Conservation (phyloP, 2,329 filamentous ascomycete genomes). For the Myriosclerotinia duriaeana region DNA sequence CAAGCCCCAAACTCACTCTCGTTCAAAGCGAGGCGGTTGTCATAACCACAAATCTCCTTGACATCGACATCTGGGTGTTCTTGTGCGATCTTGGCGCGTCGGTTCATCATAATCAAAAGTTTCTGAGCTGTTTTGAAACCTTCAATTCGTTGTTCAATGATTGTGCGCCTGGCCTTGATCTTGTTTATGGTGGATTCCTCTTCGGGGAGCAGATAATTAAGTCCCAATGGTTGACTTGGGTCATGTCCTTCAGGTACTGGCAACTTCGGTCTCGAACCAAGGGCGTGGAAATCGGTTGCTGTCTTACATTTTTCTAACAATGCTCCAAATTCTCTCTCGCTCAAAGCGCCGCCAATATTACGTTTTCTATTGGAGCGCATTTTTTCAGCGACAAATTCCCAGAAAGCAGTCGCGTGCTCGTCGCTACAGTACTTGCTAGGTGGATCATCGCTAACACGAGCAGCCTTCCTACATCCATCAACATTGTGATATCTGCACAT, state of each 20-base stretch:
- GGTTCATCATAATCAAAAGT: conserved; percentile 36
- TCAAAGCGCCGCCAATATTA: conserved; percentile 38
- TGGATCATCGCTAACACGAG: conserved; percentile 34
- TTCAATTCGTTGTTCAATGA: conserved; percentile 30
- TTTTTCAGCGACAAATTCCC: conserved; percentile 27
- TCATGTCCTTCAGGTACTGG: conserved; percentile 33
- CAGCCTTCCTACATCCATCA: conserved; percentile 36
- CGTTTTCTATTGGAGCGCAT: conserved; percentile 32
- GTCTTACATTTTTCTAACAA: conserved; percentile 30
- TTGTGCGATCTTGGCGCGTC: conserved; percentile 31
- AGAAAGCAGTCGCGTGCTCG: conserved; percentile 34
- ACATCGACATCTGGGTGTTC: conserved; percentile 30
- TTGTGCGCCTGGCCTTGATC: conserved; percentile 29
- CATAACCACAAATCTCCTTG: conserved; percentile 39
- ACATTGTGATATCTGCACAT: conserved; percentile 38
- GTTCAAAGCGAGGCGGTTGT: conserved; percentile 38
- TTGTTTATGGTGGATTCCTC: conserved; percentile 32
- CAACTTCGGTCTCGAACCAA: conserved; percentile 38
- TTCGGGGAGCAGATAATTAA: conserved; percentile 36
- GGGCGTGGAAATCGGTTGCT: conserved; percentile 30
- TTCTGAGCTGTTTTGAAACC: conserved; percentile 30
- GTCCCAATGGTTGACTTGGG: conserved; percentile 35
- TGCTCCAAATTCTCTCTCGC: conserved; percentile 31
- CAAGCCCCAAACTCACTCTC: conserved; percentile 36
- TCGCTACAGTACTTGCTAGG: conserved; percentile 41